phyloP scores from a whole-genome alignment of 2,329 filamentous ascomycete genomes.

The Malbranchea zuffiana region DNA sequence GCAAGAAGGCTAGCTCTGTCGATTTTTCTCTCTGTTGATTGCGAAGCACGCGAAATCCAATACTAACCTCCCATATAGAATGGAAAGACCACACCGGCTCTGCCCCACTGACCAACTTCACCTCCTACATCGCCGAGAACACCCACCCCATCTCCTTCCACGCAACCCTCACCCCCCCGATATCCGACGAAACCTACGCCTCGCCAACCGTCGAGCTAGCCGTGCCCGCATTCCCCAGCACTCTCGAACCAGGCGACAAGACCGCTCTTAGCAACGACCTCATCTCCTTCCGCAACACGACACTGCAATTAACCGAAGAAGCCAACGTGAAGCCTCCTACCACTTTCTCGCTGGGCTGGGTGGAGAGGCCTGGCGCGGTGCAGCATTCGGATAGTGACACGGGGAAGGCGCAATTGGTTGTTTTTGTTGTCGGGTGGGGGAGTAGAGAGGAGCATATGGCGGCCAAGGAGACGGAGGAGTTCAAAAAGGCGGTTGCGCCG shows the following conservation, averaged over 20 bases:
- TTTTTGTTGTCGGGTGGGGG: constrained; percentile 43
- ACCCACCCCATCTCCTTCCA: constrained; percentile 13
- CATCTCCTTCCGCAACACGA: constrained; percentile 28
- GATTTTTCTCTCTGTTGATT: too few species aligned
- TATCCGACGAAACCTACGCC: constrained; percentile 16
- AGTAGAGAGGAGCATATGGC: constrained; percentile 40
- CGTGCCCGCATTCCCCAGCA: constrained; percentile 34
- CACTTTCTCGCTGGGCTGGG: constrained; percentile 28
- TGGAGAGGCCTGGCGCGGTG: constrained; percentile 27
- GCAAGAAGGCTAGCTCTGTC: too few species aligned
- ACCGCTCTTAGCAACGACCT: constrained; percentile 25
- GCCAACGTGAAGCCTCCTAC: constrained; percentile 6
- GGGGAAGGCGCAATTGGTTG: constrained; percentile 33
- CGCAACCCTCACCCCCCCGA: constrained; percentile 24
- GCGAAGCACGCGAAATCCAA: too few species aligned
- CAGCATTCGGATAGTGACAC: constrained; percentile 28
- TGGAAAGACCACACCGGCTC: constrained; percentile 11
- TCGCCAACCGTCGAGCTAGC: constrained; percentile 42
- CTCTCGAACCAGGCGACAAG: constrained; percentile 22
- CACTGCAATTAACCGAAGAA: constrained; percentile 23
- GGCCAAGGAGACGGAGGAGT: constrained; percentile 37
- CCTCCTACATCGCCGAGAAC: constrained; percentile 3
- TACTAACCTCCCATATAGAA: constrained; percentile 6
- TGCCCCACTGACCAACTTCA: constrained; percentile 4
- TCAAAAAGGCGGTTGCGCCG: constrained; percentile 31